phyloP scores from a whole-genome alignment of 2,329 filamentous ascomycete species.

The Fusarium sublunatum region DNA sequence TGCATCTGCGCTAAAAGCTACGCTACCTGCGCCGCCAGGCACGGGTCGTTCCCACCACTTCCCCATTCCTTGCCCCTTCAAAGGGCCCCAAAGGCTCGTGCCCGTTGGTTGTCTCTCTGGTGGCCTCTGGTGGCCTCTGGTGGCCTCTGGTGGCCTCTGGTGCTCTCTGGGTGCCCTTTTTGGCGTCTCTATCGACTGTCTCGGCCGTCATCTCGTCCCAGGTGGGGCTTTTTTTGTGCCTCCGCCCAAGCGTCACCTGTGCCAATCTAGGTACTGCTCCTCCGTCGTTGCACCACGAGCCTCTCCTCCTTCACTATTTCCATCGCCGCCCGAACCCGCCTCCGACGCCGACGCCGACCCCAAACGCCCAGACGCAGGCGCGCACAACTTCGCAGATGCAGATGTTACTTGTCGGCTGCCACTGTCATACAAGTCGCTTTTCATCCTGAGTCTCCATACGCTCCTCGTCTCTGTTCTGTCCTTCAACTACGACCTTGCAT shows the following conservation, averaged over 20 bases:
- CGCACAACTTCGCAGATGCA: conserved; percentile 44
- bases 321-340: conserved; percentile 42
- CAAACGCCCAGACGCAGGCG: conserved; percentile 46
- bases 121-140: conserved; percentile 24
- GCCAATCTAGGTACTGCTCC: conserved; percentile 48
- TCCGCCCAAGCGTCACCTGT: conserved; percentile 48
- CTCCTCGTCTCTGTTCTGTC: conserved; percentile 34
- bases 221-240: conserved; percentile 50
- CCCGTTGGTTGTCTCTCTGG: conserved; percentile 43
- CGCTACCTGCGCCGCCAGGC: conserved; percentile 48
- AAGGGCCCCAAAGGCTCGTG: conserved; percentile 45
- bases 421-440: conserved; percentile 46
- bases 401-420: conserved; percentile 47
- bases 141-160: conserved; percentile 8
- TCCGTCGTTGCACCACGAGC: conserved; percentile 49
- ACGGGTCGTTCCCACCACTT: conserved; percentile 47
- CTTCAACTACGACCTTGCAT: conserved; percentile 37
- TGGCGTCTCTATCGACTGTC: conserved; percentile 44
- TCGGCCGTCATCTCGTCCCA: conserved; percentile 50
- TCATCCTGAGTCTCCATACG: conserved; percentile 40
- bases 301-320: conserved; percentile 46
- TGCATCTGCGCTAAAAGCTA: conserved; percentile 45
- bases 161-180: conserved; percentile 38
- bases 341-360: conserved; percentile 37
- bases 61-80: conserved; percentile 41